Percentiles rank a stretch among this genome's conserved stretches.
These are phyloP conservation scores for Danielia oregonensis DNA, from an alignment of 805 yeast genomes.

Conservation along the genomic window DNA sequence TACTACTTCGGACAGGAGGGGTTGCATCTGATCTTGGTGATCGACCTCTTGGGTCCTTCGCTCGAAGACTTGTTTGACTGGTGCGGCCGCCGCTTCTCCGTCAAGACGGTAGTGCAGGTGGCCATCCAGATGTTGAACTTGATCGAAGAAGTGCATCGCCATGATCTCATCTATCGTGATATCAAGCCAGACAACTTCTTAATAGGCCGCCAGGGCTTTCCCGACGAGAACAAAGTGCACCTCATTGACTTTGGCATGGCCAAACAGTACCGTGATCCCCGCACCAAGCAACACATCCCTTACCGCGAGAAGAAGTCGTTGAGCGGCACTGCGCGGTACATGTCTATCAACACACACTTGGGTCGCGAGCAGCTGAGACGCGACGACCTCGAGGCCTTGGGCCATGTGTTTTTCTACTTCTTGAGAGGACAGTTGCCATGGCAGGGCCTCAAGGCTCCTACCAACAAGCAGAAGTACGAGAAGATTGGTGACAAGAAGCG, in stretches of 20 bases:
- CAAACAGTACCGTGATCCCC: conserved; percentile 76
- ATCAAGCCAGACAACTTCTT: conserved; percentile 82
- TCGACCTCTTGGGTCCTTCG: conserved; percentile 77
- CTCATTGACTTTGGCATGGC: conserved; percentile 87
- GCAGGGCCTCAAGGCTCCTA: conserved; percentile 97
- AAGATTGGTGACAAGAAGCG: conserved; percentile 93
- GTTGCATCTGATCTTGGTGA: conserved; percentile 69
- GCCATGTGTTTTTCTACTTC: conserved; percentile 90
- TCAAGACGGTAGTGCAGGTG: conserved; percentile 68
- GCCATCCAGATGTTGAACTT: conserved; percentile 76
- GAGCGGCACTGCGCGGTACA: conserved; percentile 97
- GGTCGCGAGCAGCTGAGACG: conserved; percentile 97
- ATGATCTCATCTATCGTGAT: conserved; percentile 74
- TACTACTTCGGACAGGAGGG: conserved; percentile 87
- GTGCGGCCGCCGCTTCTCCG: conserved; percentile 75
- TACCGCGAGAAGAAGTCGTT: conserved; percentile 94
- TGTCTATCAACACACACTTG: conserved; percentile 90
- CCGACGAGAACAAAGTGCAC: conserved; percentile 65
- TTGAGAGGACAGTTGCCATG: conserved; percentile 96
- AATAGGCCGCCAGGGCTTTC: conserved; percentile 58
- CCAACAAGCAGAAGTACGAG: conserved; percentile 95
- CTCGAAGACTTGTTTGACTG: conserved; percentile 81
- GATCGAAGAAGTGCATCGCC: conserved; percentile 71
- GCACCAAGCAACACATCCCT: conserved; percentile 77
- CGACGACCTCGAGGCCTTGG: conserved; percentile 93